A percentile compares a stretch with the other conserved stretches of the same genome.
phyloP scores from a whole-genome alignment of 768 basidiomycete genomes.

The Kwoniella heveanensis region DNA sequence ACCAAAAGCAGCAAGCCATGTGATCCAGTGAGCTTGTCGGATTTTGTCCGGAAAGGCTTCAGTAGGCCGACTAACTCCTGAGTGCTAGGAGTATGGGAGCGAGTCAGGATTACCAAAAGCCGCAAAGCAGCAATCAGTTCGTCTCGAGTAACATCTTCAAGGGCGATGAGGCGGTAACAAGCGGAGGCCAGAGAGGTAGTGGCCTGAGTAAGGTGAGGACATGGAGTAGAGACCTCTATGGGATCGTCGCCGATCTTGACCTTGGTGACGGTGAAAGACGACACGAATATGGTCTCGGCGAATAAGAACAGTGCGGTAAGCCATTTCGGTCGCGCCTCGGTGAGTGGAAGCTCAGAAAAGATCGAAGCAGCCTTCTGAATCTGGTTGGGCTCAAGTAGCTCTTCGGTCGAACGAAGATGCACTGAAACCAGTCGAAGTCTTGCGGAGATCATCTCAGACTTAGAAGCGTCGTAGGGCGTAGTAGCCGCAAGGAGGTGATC shows the following conservation, averaged over 20 bases:
- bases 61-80: constrained; percentile 65
- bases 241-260: constrained; percentile 63
- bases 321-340: constrained; percentile 73
- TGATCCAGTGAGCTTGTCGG: constrained; percentile 65
- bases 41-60: constrained; percentile 64
- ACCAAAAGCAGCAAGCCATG: constrained; percentile 84
- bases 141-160: constrained; percentile 70
- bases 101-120: constrained; percentile 79
- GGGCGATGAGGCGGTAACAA: constrained; percentile 69
- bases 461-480: constrained; percentile 1
- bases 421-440: constrained; percentile 72
- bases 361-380: constrained; percentile 4
- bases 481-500: constrained; percentile 71
- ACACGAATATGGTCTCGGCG: constrained; percentile 76
- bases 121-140: constrained; percentile 80
- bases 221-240: constrained; percentile 56
- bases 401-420: constrained; percentile 7
- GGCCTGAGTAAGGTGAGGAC: constrained; percentile 67
- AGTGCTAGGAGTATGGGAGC: constrained; percentile 60
- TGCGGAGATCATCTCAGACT: constrained; percentile 74
- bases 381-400: constrained; percentile 16
- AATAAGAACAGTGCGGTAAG: constrained; percentile 81
- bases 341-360: constrained; percentile 10
- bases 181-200: constrained; percentile 73
- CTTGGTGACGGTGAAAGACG: constrained; percentile 70